Percentiles rank a stretch among this genome's conserved stretches.
Conservation (phyloP, 306 rosid species). For the Malus domestica region DNA sequence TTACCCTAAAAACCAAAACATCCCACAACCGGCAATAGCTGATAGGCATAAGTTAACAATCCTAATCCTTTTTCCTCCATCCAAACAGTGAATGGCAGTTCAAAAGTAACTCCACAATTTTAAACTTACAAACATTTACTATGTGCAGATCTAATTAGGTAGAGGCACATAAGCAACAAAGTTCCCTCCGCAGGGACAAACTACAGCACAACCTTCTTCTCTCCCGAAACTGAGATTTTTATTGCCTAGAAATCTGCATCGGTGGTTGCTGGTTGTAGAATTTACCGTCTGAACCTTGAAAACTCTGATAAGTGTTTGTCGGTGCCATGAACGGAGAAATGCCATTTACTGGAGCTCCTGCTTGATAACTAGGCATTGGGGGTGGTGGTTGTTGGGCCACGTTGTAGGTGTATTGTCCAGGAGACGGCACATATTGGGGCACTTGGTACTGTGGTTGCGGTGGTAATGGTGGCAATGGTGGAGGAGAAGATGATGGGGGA, state of each 20-base stretch:
- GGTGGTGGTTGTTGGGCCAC: conserved; percentile 45
- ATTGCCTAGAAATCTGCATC: conserved; percentile 82
- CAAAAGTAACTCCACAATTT: conserved; percentile 21
- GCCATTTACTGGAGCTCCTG: conserved; percentile 43
- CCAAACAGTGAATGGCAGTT: conserved; percentile 13
- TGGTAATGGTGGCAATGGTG: conserved; percentile 81
- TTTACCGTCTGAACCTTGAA: conserved; percentile 82
- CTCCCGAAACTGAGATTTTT: conserved; percentile 11
- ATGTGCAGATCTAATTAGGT: conserved; percentile 53
- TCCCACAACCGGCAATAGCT: background rate
- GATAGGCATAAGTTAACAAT: background rate
- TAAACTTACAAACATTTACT: conserved; percentile 36
- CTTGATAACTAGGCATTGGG: conserved; percentile 43
- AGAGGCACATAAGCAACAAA: conserved; percentile 29
- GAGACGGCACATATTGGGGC: conserved; percentile 59
- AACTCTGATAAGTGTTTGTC: conserved; percentile 57
- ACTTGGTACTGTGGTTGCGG: conserved; percentile 64
- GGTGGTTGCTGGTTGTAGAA: conserved; percentile 74
- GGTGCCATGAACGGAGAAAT: conserved; percentile 48
- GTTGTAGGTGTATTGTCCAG: conserved; percentile 57
- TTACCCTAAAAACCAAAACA: background rate
- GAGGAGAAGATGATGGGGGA: conserved; percentile 80
- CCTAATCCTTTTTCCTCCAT: conserved; percentile 6
- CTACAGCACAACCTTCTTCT: conserved; percentile 11
- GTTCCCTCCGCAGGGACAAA: conserved; percentile 11